Evolutionary conservation across 345 rosid species (phyloP).

Genomic region (Excoecaria cochinchinensis): DNA sequence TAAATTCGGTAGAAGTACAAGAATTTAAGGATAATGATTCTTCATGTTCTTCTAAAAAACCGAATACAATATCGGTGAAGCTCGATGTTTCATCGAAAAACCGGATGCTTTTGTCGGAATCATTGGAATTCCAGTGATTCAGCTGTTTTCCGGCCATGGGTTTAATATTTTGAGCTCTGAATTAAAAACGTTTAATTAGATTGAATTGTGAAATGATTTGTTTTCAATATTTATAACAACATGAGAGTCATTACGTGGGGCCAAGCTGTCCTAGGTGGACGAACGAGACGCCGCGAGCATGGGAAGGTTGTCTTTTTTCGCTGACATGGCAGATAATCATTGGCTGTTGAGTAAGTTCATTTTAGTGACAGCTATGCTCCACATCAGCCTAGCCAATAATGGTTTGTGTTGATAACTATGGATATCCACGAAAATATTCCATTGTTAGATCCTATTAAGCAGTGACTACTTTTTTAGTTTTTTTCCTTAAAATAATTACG

Average conservation of each 20-base stretch:
- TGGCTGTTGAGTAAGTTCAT: constrained; percentile 4
- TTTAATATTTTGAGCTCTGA: neutral
- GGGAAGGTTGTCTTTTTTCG: neutral
- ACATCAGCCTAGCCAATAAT: constrained; percentile 43
- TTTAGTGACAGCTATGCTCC: constrained; percentile 43
- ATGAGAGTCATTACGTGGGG: constrained; percentile 20
- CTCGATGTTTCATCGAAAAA: constrained; percentile 36
- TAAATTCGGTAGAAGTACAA: constrained; percentile 14
- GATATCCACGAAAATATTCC: constrained; percentile 40
- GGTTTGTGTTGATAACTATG: constrained; percentile 9
- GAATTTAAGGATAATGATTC: constrained; percentile 21
- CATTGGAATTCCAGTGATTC: too few relatives aligned
- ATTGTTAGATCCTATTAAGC: constrained; percentile 9
- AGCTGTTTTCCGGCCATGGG: neutral
- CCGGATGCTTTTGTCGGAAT: constrained; percentile 52
- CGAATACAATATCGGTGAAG: constrained; percentile 38
- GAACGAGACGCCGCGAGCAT: constrained; percentile 56
- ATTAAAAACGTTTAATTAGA: too few relatives aligned
- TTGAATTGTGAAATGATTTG: too few relatives aligned
- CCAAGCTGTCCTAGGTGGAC: constrained; percentile 39
- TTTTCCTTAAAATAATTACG: constrained; percentile 3
- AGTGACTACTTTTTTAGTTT: neutral
- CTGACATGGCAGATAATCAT: constrained; percentile 30
- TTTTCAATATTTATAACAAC: constrained; percentile 19
- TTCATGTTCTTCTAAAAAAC: constrained; percentile 44